These are phyloP conservation scores for Coemansia sp. DNA, from an alignment of 192 early-diverging fungal species.

Conservation along the genomic window DNA sequence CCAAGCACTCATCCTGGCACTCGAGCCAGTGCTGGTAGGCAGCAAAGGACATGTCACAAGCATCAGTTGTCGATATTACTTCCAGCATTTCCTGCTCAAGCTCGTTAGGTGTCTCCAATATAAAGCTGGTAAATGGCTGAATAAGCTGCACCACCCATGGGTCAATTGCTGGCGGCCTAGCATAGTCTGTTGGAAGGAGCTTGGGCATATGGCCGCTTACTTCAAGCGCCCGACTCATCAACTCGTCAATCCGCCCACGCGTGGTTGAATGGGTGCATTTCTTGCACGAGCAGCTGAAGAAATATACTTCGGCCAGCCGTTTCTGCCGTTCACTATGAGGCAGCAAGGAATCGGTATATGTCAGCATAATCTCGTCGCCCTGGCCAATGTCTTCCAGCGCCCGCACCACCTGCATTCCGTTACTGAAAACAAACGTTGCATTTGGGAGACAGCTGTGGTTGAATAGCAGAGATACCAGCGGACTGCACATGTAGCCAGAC, in stretches of 20 bases:
- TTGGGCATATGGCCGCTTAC: conserved; percentile 6
- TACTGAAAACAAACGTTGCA: conserved; percentile 13
- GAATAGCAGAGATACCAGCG: conserved; percentile 36
- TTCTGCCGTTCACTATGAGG: conserved; percentile 24
- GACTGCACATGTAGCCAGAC: conserved; percentile 37
- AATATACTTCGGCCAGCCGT: conserved; percentile 30
- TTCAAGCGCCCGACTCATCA: conserved; percentile 17
- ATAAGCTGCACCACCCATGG: conserved; percentile 19
- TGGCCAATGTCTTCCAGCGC: conserved; percentile 24
- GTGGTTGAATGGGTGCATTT: conserved; percentile 12
- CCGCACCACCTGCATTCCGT: conserved; percentile 21
- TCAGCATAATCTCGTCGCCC: conserved; percentile 33
- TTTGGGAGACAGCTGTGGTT: conserved; percentile 52
- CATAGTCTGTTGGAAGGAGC: conserved; percentile 29
- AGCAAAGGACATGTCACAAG: conserved; percentile 32
- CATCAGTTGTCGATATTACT: background rate
- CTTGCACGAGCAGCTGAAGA: conserved; percentile 36
- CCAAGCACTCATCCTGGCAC: conserved; percentile 48
- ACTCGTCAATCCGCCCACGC: conserved; percentile 11
- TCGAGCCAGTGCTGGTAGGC: conserved; percentile 47
- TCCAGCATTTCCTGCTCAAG: conserved; percentile 3
- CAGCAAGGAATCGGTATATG: conserved; percentile 30
- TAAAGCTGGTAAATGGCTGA: background rate
- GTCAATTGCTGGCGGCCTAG: conserved; percentile 10
- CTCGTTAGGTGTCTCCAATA: background rate